Evolutionary conservation across 495 filamentous ascomycete species (phyloP).

Genomic region (Thozetella sp.): DNA sequence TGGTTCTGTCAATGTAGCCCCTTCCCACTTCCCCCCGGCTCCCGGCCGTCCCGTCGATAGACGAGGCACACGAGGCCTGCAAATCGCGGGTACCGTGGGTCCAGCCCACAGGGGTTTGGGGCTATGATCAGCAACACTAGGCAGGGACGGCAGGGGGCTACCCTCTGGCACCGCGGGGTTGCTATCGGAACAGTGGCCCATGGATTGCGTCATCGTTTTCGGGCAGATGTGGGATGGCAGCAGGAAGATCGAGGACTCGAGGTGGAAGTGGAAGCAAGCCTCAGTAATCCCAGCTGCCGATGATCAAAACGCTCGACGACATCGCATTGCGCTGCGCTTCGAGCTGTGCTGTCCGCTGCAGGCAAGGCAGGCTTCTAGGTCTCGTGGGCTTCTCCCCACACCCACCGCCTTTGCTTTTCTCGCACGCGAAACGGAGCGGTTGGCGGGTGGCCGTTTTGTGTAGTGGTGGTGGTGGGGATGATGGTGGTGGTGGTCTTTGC

Average conservation of each 20-base stretch:
- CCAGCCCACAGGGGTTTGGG: neutral
- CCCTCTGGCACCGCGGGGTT: neutral
- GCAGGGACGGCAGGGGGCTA: neutral
- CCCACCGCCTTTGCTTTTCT: no score
- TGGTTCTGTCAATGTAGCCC: neutral
- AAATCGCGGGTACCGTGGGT: neutral
- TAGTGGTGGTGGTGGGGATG: no score
- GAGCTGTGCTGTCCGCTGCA: no score
- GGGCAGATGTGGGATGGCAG: slow-evolving; percentile 1
- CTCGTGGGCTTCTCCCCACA: no score
- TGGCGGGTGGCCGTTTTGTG: no score
- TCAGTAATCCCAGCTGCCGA: neutral
- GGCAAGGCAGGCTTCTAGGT: no score
- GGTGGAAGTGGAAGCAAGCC: neutral
- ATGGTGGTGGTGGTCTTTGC: no score
- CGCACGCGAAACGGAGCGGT: no score
- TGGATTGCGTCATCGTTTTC: neutral
- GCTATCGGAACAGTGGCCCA: neutral
- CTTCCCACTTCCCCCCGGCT: neutral
- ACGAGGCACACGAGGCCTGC: neutral
- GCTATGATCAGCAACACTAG: neutral
- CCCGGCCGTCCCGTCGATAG: neutral
- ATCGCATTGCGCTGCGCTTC: no score
- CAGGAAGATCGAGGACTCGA: neutral
- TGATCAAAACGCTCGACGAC: no score